Base-by-base conservation (phyloP, 139 green algal species). In the Chlamydomonas sp. region DNA sequence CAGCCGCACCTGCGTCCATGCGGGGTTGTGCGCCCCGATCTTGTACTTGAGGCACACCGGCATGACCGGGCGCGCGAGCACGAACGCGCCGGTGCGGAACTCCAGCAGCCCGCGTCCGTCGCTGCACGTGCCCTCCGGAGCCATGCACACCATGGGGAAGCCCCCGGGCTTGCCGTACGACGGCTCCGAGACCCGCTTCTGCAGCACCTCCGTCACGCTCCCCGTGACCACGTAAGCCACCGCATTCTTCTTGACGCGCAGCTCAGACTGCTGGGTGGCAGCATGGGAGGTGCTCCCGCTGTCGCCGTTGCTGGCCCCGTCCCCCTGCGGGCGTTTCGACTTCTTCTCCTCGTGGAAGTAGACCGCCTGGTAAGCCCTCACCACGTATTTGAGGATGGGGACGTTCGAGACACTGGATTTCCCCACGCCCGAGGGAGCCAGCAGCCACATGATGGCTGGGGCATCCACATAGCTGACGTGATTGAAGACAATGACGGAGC, bases 71-170 rank as follows among this genome's bases (percentile, higher is more conserved):
- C 75, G 63, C 2, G 75, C 84, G 14, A 83, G 84, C 62, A 88
- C 84, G 58, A 88, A 88, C 9, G 84, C 84, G 10, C 84, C 84
- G 7, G 84, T 88, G 2, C 84, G 63, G 20, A 83, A 88, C 66
- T 88, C 84, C 6, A 88, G 75, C 18, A 88, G 75, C 17, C 84
- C 74, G 9, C 84, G 84, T 2, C 84, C 84, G 57, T 88, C 64
- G 84, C 84, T 57, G 84, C 84, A 88, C 17, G 84, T 88, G 84
- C 84, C 84, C 64, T 88, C 84, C 3, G 84, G 84, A 1, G 84
- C 84, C 75, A 88, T 88, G 75, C 57, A 67, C 2, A 88, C 16
- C 84, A 88, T 78, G 17, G 84, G 84, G 66, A 83, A 88, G 63
- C 84, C 84, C 3, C 84, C 84, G 6, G 75, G 84, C 63, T 78